phyloP scores from a whole-genome alignment of 768 basidiomycete genomes.

The Pulveroboletus ravenelii region DNA sequence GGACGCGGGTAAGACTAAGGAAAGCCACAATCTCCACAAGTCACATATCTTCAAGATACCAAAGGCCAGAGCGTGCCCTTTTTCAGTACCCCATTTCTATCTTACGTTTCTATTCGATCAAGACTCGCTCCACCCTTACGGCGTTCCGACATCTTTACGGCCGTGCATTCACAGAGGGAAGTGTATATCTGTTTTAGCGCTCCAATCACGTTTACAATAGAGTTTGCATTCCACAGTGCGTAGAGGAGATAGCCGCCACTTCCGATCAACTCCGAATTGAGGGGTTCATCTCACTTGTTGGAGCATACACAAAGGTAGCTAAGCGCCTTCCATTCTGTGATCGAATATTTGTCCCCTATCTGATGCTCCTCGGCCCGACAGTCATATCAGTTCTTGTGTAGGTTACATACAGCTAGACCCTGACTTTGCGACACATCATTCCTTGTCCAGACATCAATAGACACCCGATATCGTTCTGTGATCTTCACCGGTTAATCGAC shows the following conservation, averaged over 20 bases:
- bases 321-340: constrained; percentile 12
- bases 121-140: constrained; percentile 63
- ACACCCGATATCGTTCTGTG: constrained; percentile 60
- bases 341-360: constrained; percentile 15
- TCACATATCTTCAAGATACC: constrained; percentile 55
- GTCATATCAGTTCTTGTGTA: constrained; percentile 88
- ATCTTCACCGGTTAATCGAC: constrained; percentile 69
- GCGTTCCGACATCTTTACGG: constrained; percentile 76
- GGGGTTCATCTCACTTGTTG: constrained; percentile 83
- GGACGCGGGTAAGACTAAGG: constrained; percentile 40
- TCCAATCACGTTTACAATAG: constrained; percentile 8
- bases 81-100: constrained; percentile 10
- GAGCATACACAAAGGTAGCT: constrained; percentile 65
- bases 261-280: constrained; percentile 53
- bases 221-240: constrained; percentile 44
- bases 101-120: constrained; percentile 19
- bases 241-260: constrained; percentile 54
- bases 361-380: constrained; percentile 33
- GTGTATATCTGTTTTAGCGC: constrained; percentile 18
- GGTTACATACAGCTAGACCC: constrained; percentile 21
- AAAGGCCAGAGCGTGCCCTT: constrained; percentile 44
- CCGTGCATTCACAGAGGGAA: constrained; percentile 62
- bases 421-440: not conserved
- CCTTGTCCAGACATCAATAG: constrained; percentile 65
- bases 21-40: constrained; percentile 32